phyloP scores from a whole-genome alignment of 2,329 filamentous ascomycete species.

The Aspergillus tubingensis region DNA sequence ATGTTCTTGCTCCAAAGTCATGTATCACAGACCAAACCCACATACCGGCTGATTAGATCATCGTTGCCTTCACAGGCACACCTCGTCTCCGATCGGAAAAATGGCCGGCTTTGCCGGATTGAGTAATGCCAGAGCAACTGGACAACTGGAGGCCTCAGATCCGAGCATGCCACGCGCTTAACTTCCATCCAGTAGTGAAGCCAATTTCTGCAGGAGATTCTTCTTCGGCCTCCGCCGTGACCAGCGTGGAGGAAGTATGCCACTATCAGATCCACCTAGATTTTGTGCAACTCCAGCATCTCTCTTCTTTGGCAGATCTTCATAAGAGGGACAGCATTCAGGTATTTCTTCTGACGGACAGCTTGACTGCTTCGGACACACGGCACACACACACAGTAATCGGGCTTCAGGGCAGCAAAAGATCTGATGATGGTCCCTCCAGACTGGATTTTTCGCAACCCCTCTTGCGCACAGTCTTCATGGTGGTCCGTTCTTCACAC shows the following conservation, averaged over 20 bases:
- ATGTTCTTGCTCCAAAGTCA: background rate
- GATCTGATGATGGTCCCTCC: background rate
- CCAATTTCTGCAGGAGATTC: background rate
- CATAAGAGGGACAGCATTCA: background rate
- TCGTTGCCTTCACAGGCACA: background rate
- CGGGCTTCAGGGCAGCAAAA: background rate
- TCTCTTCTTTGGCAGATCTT: background rate
- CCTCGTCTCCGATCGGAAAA: constrained; percentile 10
- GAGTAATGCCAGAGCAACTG: constrained; percentile 6
- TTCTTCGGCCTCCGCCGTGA: background rate
- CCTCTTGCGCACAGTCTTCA: constrained; percentile 11
- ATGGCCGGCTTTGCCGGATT: constrained; percentile 8
- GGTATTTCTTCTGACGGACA: background rate
- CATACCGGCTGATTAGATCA: constrained; percentile 5
- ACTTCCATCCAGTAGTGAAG: background rate
- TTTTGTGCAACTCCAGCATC: background rate
- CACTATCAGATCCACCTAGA: background rate
- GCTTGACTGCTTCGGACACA: background rate
- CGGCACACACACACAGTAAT: background rate
- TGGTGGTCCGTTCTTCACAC: constrained; percentile 3
- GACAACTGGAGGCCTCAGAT: background rate
- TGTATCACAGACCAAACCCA: background rate
- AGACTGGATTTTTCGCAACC: background rate
- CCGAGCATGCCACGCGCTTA: constrained; percentile 12
- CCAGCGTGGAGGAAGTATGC: background rate